Evolutionary conservation across 345 rosid species (phyloP).

Genomic region (Moricandia arvensis): DNA sequence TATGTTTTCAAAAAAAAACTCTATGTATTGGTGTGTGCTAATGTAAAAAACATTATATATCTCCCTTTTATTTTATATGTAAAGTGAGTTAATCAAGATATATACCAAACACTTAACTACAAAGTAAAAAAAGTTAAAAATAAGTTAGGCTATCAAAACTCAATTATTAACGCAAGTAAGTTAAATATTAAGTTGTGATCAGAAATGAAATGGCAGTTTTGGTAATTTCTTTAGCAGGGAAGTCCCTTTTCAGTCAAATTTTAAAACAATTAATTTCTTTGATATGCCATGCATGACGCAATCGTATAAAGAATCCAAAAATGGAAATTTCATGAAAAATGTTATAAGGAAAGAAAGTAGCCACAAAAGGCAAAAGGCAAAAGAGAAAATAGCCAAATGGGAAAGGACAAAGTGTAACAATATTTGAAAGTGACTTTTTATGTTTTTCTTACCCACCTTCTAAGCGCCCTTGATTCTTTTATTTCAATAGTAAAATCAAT

Average conservation of each 20-base stretch:
- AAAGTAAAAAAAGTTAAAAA: neutral
- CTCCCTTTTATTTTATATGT: neutral
- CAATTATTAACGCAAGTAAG: neutral
- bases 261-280: conserved; percentile 14
- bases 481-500: neutral
- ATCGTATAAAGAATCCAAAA: conserved; percentile 4
- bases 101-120: neutral
- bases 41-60: neutral
- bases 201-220: conserved; percentile 20
- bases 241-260: conserved; percentile 1
- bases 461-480: neutral
- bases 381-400: conserved; percentile 36
- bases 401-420: conserved; percentile 41
- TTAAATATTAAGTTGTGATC: neutral
- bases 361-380: conserved; percentile 30
- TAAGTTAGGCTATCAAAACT: neutral
- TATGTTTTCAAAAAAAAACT: no score
- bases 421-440: conserved; percentile 27
- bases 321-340: conserved; percentile 16
- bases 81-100: neutral
- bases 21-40: no score
- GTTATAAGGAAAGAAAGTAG: conserved; percentile 15
- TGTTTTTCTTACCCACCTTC: conserved; percentile 29
- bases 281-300: conserved; percentile 33
- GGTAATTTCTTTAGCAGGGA: conserved; percentile 17